Conservation (phyloP, 192 early-diverging fungal species). For the Rhizophagus clarus region DNA sequence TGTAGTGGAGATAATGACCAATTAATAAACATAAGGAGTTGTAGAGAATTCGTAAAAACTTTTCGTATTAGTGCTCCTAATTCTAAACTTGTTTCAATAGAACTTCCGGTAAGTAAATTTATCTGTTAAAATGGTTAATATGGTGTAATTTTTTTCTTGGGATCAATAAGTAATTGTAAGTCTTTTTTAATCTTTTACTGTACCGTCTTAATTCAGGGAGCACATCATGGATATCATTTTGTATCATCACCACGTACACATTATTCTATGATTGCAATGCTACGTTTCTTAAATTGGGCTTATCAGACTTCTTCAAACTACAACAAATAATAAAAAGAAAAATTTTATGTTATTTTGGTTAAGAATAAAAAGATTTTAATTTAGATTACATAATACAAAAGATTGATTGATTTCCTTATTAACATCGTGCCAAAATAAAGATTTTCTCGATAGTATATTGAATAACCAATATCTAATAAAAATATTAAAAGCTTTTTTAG, state of each 20-base stretch:
- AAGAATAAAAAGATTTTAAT: too few relatives aligned
- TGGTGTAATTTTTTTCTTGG: not conserved
- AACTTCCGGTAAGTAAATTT: not conserved
- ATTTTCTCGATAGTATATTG: too few relatives aligned
- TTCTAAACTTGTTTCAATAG: not conserved
- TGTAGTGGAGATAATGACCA: slow-evolving; percentile 41
- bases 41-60: slow-evolving; percentile 37
- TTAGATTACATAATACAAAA: too few relatives aligned
- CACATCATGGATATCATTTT: slow-evolving; percentile 42
- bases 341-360: not conserved
- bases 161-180: too few relatives aligned
- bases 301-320: not conserved
- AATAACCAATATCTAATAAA: too few relatives aligned
- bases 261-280: slow-evolving; percentile 36
- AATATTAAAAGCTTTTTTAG: too few relatives aligned
- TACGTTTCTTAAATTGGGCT: slow-evolving; percentile 13
- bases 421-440: too few relatives aligned
- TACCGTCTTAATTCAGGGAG: slow-evolving; percentile 18
- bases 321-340: not conserved
- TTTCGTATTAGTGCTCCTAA: slow-evolving; percentile 35
- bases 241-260: slow-evolving; percentile 41
- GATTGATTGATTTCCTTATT: too few relatives aligned
- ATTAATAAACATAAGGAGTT: slow-evolving; percentile 34
- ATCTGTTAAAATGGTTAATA: not conserved
- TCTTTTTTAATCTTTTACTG: too few relatives aligned